Evolutionary conservation across 805 yeast species (phyloP), one percentile per base, ranked within the genome.

Genomic region (Kluyveromyces aestuarii): DNA sequence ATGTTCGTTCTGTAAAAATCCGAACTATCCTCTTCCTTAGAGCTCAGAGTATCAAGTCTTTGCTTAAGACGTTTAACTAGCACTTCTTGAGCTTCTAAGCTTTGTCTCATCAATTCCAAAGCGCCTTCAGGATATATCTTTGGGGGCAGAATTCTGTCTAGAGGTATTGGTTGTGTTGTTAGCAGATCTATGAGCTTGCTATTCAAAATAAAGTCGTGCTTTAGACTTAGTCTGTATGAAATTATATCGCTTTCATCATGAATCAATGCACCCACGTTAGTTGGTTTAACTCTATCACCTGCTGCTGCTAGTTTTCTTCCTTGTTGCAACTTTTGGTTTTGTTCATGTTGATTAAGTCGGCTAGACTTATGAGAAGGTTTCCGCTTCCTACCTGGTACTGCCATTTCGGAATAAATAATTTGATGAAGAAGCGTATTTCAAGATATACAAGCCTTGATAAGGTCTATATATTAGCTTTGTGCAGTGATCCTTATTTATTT

Each of bases 221-320:
- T 40, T 11, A 62, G 37, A 53, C 58, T 51, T 14, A 57, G 49
- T 17, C 67, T 51, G 45, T 56, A 64, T 8, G 69, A 63, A 6
- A 62, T 54, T 2, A 65, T 61, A 46, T 64, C 69, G 48, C 66
- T 62, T 45, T 62, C 66, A 51, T 64, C 69, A 45, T 64, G 68
- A 2, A 59, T 55, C 19, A 59, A 50, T 2, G 59, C 47, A 13
- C 54, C 55, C 1, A 60, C 51, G 27, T 57, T 57, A 33, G 62
- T 66, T 3, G 69, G 58, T 46, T 58, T 57, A 38, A 63, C 49
- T 41, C 67, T 52, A 19, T 55, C 52, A 17, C 47, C 52, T 40
- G 56, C 57, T 2, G 45, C 18, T n/a, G 38, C 35, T 6, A 13
- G 16, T 33, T 36, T 43, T n/a, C 39, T 33, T 33, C 38, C 45